These are phyloP conservation scores for Poterioochromonas sp. DNA, from an alignment of 352 stramenopile species.

Conservation along the genomic window DNA sequence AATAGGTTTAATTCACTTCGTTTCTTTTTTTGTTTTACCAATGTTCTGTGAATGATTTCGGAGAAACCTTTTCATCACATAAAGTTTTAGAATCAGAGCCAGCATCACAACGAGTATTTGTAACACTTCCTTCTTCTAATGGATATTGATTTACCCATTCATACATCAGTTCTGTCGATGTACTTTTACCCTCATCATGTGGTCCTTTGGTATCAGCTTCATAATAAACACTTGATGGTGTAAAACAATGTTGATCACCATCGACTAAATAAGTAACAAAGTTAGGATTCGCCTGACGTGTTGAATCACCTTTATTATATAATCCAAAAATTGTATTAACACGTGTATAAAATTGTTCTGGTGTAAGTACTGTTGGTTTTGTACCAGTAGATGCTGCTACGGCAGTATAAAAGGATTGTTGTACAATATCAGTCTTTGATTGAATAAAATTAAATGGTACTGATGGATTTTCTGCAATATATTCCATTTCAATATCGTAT, in stretches of 20 bases:
- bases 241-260: constrained; percentile 38
- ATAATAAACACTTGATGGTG: not conserved
- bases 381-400: constrained; percentile 33
- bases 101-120: not conserved
- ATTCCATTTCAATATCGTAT: constrained; percentile 26
- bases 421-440: constrained; percentile 39
- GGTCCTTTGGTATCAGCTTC: not conserved
- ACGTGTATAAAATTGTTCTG: constrained; percentile 31
- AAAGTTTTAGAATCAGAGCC: not conserved
- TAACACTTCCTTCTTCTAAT: not conserved
- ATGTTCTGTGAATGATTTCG: constrained; percentile 1
- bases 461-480: not conserved
- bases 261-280: constrained; percentile 34
- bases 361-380: constrained; percentile 21
- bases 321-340: constrained; percentile 36
- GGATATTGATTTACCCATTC: not conserved
- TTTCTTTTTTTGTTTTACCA: too few relatives aligned
- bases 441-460: constrained; percentile 21
- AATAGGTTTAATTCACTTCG: too few relatives aligned
- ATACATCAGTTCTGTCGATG: not conserved
- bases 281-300: constrained; percentile 12
- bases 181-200: too few relatives aligned
- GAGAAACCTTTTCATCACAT: not conserved
- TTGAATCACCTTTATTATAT: too few relatives aligned
- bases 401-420: constrained; percentile 38